phyloP scores from a whole-genome alignment of 2,329 filamentous ascomycete species.

The Xenoacremonium recifei region DNA sequence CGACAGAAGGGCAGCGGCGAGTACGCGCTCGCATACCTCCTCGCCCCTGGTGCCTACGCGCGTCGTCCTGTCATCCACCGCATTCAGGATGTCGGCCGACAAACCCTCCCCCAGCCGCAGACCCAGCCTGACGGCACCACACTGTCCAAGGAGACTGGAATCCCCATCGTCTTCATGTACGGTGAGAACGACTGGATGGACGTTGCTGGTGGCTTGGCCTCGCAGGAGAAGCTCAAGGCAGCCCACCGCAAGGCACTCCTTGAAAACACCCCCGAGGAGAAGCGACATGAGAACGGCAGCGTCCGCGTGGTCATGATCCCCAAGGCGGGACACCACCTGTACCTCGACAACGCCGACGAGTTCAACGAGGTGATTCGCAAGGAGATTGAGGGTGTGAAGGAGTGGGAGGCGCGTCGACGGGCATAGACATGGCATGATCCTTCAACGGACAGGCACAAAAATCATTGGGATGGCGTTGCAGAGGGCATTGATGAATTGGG shows the following conservation, averaged over 20 bases:
- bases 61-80: slow-evolving; percentile 82
- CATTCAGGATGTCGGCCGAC: slow-evolving; percentile 84
- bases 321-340: slow-evolving; percentile 59
- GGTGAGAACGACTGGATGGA: slow-evolving; percentile 99
- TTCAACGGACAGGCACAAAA: not conserved
- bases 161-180: slow-evolving; percentile 91
- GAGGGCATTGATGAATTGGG: too few species aligned
- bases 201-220: slow-evolving; percentile 76
- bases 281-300: slow-evolving; percentile 69
- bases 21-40: slow-evolving; percentile 87
- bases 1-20: slow-evolving; percentile 89
- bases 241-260: slow-evolving; percentile 60
- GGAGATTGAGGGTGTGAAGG: slow-evolving; percentile 52
- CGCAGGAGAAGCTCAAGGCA: slow-evolving; percentile 74
- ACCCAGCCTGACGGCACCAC: slow-evolving; percentile 22
- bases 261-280: slow-evolving; percentile 65
- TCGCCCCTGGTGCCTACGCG: slow-evolving; percentile 91
- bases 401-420: slow-evolving; percentile 26
- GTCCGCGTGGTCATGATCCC: slow-evolving; percentile 78
- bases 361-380: slow-evolving; percentile 54
- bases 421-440: slow-evolving; percentile 8
- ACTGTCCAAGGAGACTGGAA: slow-evolving; percentile 55
- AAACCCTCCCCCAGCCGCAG: slow-evolving; percentile 44
- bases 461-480: not conserved
- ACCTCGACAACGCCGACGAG: slow-evolving; percentile 57